Conservation (phyloP, 2,329 filamentous ascomycete genomes). For the Xylaria multiplex region DNA sequence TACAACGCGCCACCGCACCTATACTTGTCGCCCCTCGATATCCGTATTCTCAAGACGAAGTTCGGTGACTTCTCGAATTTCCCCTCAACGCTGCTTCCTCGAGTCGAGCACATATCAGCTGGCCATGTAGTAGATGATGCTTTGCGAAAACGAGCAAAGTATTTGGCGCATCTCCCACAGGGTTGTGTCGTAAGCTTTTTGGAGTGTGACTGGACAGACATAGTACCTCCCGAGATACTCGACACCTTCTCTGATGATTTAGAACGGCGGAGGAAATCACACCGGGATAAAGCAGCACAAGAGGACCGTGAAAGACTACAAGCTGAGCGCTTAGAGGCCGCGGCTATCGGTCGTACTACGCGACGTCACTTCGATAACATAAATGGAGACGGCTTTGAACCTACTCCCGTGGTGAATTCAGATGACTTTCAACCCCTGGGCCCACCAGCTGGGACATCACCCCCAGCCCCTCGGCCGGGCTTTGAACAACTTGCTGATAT, state of each 20-base stretch:
- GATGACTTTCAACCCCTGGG: slow-evolving; percentile 74
- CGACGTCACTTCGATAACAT: slow-evolving; percentile 53
- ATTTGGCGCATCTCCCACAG: slow-evolving; percentile 84
- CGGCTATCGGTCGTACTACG: slow-evolving; percentile 68
- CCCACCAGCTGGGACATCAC: slow-evolving; percentile 60
- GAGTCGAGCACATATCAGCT: slow-evolving; percentile 88
- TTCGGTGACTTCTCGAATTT: slow-evolving; percentile 86
- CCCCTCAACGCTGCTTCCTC: slow-evolving; percentile 84
- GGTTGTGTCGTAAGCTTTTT: slow-evolving; percentile 93
- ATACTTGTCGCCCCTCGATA: slow-evolving; percentile 90
- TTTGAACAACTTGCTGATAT: slow-evolving; percentile 78
- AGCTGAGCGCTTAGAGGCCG: slow-evolving; percentile 82
- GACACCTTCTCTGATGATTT: slow-evolving; percentile 80
- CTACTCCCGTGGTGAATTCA: slow-evolving; percentile 57
- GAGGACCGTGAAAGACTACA: slow-evolving; percentile 87
- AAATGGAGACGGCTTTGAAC: slow-evolving; percentile 54
- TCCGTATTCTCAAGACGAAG: slow-evolving; percentile 88
- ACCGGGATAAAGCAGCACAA: slow-evolving; percentile 82
- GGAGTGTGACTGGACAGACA: slow-evolving; percentile 95
- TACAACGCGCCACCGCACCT: slow-evolving; percentile 89
- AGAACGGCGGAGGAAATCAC: slow-evolving; percentile 77
- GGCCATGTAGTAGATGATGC: slow-evolving; percentile 89
- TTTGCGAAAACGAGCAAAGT: slow-evolving; percentile 84
- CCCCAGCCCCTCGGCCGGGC: slow-evolving; percentile 66
- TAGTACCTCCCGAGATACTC: slow-evolving; percentile 79